Percentiles rank a stretch among this genome's conserved stretches.
These are phyloP conservation scores for Ascoidea asiatica DNA, from an alignment of 805 yeast genomes.

Conservation along the genomic window DNA sequence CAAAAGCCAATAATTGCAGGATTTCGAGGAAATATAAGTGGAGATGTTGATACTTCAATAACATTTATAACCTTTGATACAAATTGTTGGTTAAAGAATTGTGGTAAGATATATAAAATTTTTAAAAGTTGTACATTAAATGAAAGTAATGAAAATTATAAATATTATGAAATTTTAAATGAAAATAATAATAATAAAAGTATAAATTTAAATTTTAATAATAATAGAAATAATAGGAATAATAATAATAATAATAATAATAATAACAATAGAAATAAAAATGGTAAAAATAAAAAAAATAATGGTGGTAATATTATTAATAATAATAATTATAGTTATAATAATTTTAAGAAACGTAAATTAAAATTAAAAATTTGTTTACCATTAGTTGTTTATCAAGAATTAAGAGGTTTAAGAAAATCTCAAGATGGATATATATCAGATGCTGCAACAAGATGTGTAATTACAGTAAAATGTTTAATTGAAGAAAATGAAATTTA, in stretches of 20 bases:
- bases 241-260: no score
- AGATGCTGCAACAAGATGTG: conserved; percentile 73
- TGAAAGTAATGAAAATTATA: not conserved
- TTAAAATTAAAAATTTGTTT: conserved; percentile 8
- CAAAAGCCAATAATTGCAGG: conserved; percentile 10
- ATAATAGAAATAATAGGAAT: no score
- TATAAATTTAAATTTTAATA: no score
- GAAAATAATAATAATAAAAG: no score
- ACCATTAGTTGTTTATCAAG: conserved; percentile 70
- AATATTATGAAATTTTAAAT: no score
- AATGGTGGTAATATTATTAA: no score
- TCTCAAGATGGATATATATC: conserved; percentile 61
- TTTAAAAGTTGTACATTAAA: conserved; percentile 43
- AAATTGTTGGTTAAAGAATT: conserved; percentile 69
- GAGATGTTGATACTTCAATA: conserved; percentile 38
- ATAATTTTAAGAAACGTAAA: conserved; percentile 1
- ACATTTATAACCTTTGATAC: conserved; percentile 61
- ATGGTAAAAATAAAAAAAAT: not conserved
- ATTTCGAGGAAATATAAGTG: conserved; percentile 37
- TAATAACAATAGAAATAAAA: not conserved
- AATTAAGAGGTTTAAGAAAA: conserved; percentile 54
- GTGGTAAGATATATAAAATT: conserved; percentile 63
- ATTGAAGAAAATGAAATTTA: conserved; percentile 25
- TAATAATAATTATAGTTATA: no score
- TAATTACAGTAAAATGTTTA: conserved; percentile 57